phyloP scores from a whole-genome alignment of 176 grass and related monocot species.

The Puccinellia tenuiflora region DNA sequence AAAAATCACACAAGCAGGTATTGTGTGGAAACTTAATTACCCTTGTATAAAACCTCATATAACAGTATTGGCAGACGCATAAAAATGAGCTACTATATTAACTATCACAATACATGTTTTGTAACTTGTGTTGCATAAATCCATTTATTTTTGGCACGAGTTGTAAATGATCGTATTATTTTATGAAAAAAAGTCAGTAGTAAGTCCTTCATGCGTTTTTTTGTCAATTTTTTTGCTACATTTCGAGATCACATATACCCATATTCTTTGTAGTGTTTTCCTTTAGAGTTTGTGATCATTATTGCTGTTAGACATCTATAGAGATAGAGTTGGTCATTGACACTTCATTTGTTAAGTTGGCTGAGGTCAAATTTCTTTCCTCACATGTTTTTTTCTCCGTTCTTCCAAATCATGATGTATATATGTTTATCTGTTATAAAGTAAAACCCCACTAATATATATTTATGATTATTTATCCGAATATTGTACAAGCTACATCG shows the following conservation, averaged over 20 bases:
- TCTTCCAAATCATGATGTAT: too few relatives aligned
- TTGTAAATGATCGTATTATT: background rate
- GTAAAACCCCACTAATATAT: too few relatives aligned
- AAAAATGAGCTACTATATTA: background rate
- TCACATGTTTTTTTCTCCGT: too few relatives aligned
- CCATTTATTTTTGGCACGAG: background rate
- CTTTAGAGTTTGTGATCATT: background rate
- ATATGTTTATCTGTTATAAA: too few relatives aligned
- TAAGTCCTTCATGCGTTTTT: background rate
- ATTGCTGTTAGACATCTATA: background rate
- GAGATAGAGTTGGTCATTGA: background rate
- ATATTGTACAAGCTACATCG: too few relatives aligned
- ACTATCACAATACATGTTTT: background rate
- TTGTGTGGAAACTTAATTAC: background rate
- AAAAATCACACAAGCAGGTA: background rate
- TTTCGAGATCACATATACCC: background rate
- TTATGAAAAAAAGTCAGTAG: background rate
- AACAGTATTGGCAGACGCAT: too few relatives aligned
- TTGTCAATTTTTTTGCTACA: background rate
- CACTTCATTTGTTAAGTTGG: too few relatives aligned
- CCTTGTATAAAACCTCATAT: background rate
- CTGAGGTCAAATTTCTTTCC: too few relatives aligned
- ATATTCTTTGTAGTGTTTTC: background rate
- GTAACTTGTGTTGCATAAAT: background rate
- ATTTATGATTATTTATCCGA: too few relatives aligned